Base-by-base conservation (phyloP, 257 asterid species). In the Nicotiana undulata region DNA sequence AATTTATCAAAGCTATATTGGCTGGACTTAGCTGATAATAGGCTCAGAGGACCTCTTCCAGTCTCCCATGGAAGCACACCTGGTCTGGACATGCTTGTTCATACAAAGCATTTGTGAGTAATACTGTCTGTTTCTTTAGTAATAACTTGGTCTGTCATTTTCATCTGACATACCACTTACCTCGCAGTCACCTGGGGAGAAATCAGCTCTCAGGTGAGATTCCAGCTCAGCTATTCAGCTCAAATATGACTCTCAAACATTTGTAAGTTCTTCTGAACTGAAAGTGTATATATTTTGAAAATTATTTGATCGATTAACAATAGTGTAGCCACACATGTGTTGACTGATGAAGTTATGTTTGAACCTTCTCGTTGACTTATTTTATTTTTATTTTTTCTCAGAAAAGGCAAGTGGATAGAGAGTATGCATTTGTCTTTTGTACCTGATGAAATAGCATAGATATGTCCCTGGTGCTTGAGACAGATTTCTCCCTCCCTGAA, bases 1-100 rank as follows among this genome's bases (percentile, higher is more conserved):
- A 68, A 68, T 56, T 80, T 93, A 78, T 65, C 85, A n/a, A 90
- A 82, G 17, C 91, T 95, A 52, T 58, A 26, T 88, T 92, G 95
- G 99, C 87, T 95, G 80, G 99, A 95, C 86, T 37, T 95, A 78
- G 98, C 97, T 34, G 97, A 93, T 81, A 95, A 95, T 87, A 84
- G 24, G 84, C 93, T 95, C 59, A 86, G 74, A 16, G 99, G 99
- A 46, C 80, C 83, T 34, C 87, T 95, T 87, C 99, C 99, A 0
- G 86, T 95, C 82, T 95, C 99, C 37, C 76, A 6, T 60, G 92
- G 91, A 81, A 87, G 70, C 81, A 61, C 88, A 13, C 94, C 96
- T 58, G 99, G 98, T 26, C 97, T 95, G 79, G 99, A 95, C 84
- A 89, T 87, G 98, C 98, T 95, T 79, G 75, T 87, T 77, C 28